Conservation (phyloP, 202 grass and related monocot genomes). For the Panicum virgatum region DNA sequence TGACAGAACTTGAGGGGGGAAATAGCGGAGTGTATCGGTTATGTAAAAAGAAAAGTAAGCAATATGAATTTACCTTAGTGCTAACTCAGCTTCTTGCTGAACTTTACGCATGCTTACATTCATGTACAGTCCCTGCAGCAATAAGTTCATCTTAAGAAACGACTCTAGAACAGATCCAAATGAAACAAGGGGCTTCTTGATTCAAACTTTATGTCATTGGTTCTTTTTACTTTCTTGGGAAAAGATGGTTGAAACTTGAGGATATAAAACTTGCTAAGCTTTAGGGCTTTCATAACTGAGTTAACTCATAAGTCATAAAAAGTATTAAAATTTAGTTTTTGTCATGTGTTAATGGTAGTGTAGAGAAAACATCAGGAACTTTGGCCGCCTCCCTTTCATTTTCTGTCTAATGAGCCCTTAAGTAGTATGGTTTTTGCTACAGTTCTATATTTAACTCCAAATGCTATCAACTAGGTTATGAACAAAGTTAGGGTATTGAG, state of each 20-base stretch:
- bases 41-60: not conserved
- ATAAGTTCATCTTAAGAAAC: conserved; percentile 16
- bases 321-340: conserved; percentile 1
- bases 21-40: not conserved
- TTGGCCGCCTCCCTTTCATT: not conserved
- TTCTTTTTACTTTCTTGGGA: not conserved
- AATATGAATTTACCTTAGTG: conserved; percentile 50
- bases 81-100: conserved; percentile 54
- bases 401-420: not conserved
- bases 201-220: not conserved
- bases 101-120: conserved; percentile 62
- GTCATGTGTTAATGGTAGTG: not conserved
- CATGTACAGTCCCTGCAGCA: conserved; percentile 80
- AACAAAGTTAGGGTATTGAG: conserved; percentile 5
- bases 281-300: not conserved
- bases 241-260: not conserved
- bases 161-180: not conserved
- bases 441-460: conserved; percentile 21
- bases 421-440: conserved; percentile 1
- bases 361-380: not conserved
- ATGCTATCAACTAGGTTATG: conserved; percentile 3
- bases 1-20: not conserved
- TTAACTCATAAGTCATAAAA: not conserved
- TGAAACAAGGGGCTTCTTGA: not conserved
- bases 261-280: conserved; percentile 3